Evolutionary conservation across 2,329 filamentous ascomycete genomes (phyloP).

Genomic region (Calcarisporium arbuscula): DNA sequence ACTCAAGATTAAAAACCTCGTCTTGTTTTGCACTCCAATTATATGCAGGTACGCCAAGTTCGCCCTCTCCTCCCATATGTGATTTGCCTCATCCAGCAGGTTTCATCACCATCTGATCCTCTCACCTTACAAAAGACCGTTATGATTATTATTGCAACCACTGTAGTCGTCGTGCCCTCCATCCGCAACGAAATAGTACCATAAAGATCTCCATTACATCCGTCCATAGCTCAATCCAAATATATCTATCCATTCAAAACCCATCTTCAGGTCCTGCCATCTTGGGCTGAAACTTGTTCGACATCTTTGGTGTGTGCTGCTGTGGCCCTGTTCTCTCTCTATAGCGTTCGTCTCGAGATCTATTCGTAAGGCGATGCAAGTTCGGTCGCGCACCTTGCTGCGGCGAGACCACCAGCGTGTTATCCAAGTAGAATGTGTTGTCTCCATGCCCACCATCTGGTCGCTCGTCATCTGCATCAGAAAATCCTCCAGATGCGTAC

Average conservation of each 20-base stretch:
- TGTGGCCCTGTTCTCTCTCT: conserved; percentile 28
- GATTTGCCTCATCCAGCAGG: background rate
- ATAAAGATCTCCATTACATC: background rate
- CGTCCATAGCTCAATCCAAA: too few relatives aligned
- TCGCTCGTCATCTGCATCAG: conserved; percentile 64
- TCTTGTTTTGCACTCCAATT: too few relatives aligned
- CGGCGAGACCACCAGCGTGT: conserved; percentile 25
- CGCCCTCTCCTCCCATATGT: background rate
- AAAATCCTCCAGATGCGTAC: conserved; percentile 64
- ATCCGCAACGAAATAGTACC: background rate
- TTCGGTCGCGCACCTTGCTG: conserved; percentile 48
- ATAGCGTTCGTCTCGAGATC: conserved; percentile 26
- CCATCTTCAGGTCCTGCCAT: conserved; percentile 29
- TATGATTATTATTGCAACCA: too few relatives aligned
- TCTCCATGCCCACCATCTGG: conserved; percentile 27
- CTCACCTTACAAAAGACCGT: too few relatives aligned
- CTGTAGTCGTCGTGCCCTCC: background rate
- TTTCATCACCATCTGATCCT: too few relatives aligned
- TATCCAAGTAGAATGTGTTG: conserved; percentile 47
- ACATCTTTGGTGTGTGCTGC: conserved; percentile 36
- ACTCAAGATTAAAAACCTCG: background rate
- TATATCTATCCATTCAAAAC: conserved; percentile 12
- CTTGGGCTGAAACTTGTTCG: conserved; percentile 25
- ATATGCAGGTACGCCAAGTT: conserved; percentile 5
- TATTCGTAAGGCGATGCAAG: conserved; percentile 22